Base-by-base conservation (phyloP, 768 basidiomycete species). In the Mrakia frigida region DNA sequence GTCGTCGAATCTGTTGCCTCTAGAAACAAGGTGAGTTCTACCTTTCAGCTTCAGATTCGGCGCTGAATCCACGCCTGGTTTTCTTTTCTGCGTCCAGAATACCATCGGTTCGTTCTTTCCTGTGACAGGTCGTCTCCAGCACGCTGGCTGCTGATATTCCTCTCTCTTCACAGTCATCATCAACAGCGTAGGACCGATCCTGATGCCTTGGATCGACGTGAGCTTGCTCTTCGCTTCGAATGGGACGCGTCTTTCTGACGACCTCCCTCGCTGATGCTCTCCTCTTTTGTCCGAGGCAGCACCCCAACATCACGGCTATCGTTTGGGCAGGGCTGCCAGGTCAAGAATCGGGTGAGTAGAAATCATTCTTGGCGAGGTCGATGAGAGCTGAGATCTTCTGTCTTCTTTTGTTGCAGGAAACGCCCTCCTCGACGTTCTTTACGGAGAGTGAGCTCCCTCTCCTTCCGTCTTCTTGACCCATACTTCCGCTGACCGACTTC, bases 371-470 rank as follows among this genome's bases (percentile, higher is more conserved):
- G 53, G 6, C 53, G 16, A 1, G 21, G 21, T n/a, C 53, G n/a
- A 13, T 1, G 23, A 1, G 23, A 53, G 3, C 53, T n/a, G 53
- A 53, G 21, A 3, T 53, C 53, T 53, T 53, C 53, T n/a, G n/a
- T n/a, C 53, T 23, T 53, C 85, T n/a, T n/a, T n/a, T n/a, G n/a
- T n/a, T n/a, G n/a, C 87, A 0, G 91, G 91, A 0, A 90, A 90
- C 77, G 87, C 88, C 4, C 86, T 93, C 31, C 86, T 86, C 6
- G 91, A 92, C 79, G 86, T 93, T 3, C 83, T 92, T 0, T 92
- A 88, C 78, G 91, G 91, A 35, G 68, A n/a, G 33, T 53, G 53
- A 41, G 69, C 28, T 31, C 4, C 21, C n/a, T 53, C 25, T 7
- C 3, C 53, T 25, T 53, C 13, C 23, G 4, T 53, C 53, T 13